These are phyloP conservation scores for Talaromyces borbonicus DNA, from an alignment of 495 filamentous ascomycete genomes.

Conservation along the genomic window DNA sequence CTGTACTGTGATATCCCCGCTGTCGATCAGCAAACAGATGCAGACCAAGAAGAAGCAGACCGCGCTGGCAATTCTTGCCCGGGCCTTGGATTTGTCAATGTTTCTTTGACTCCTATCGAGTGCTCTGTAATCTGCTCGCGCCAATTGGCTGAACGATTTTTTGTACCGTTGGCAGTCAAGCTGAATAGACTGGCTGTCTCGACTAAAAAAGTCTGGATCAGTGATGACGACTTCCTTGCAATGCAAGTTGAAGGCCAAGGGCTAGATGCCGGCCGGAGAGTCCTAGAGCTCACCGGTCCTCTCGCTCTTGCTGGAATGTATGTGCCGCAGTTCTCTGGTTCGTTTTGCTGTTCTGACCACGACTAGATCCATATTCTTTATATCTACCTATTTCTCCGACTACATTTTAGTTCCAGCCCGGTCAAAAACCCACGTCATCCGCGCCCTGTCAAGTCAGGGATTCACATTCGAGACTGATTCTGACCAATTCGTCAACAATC, in stretches of 20 bases:
- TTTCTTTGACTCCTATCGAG: conserved; percentile 85
- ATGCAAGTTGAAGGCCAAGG: conserved; percentile 83
- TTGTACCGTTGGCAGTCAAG: conserved; percentile 55
- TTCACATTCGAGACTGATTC: conserved; percentile 74
- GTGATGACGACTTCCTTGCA: conserved; percentile 73
- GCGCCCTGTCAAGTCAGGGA: conserved; percentile 65
- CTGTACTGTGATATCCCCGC: conserved; percentile 54
- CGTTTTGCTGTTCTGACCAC: too few species aligned
- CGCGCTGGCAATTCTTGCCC: conserved; percentile 30
- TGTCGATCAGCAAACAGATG: conserved; percentile 16
- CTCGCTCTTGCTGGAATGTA: conserved; percentile 86
- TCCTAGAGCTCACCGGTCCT: conserved; percentile 84
- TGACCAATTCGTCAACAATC: conserved; percentile 54
- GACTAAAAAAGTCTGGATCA: conserved; percentile 55
- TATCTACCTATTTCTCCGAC: conserved; percentile 95
- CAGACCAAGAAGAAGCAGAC: conserved; percentile 24
- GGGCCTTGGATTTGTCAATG: conserved; percentile 65
- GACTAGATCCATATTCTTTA: conserved; percentile 93
- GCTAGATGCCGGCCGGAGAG: conserved; percentile 86
- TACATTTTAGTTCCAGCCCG: conserved; percentile 85
- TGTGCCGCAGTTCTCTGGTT: conserved; percentile 14
- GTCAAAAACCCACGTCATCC: conserved; percentile 60
- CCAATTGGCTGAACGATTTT: conserved; percentile 59
- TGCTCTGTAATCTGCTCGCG: conserved; percentile 86
- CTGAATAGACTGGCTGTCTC: conserved; percentile 20